Base-by-base conservation (phyloP, 2,329 filamentous ascomycete species). In the Escovopsis sp. region DNA sequence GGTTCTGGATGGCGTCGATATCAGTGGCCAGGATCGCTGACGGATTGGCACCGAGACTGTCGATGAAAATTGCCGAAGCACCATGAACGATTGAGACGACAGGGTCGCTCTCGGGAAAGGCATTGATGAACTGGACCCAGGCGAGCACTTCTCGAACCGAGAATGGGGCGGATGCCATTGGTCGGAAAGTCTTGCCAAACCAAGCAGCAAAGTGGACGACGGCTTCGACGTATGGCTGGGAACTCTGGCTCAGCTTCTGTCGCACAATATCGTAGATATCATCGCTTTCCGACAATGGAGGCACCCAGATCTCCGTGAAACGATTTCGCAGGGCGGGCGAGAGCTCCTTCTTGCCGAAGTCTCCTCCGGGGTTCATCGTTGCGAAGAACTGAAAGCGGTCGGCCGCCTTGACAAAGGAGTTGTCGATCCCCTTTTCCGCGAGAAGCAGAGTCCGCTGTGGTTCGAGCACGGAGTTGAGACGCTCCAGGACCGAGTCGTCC, bases 261-360 rank as follows among this genome's bases (percentile, higher is more conserved):
- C 71, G 67, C 13, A 96, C 77, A 49, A 99, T 98, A 35, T 93
- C 82, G 15, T 87, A 64, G 30, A 96, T 80, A 56, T 99, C 93
- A 27, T 87, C 79, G 40, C 77, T 74, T 45, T 89, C 84, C 1
- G 86, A 87, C 44, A 96, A 66, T 1, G 88, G 75, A 1, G 91
- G 87, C 1, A 96, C 91, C 91, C 91, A 98, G 8, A 99, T 95
- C 61, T 99, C 91, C 0, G 91, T 99, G 58, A 99, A 94, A 45
- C 91, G 84, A 57, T 99, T 98, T 37, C 91, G 76, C 45, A 99
- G 66, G 12, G 91, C 93, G 3, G 91, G 91, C 1, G 91, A 98
- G 11, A 99, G 72, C 59, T 99, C 91, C 51, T 89, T 86, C 65
- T 99, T 99, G 49, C 91, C 91, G 58, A 96, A 98, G 56, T 99